Conservation (phyloP, 192 early-diverging fungal genomes). For the Linderina pennispora region DNA sequence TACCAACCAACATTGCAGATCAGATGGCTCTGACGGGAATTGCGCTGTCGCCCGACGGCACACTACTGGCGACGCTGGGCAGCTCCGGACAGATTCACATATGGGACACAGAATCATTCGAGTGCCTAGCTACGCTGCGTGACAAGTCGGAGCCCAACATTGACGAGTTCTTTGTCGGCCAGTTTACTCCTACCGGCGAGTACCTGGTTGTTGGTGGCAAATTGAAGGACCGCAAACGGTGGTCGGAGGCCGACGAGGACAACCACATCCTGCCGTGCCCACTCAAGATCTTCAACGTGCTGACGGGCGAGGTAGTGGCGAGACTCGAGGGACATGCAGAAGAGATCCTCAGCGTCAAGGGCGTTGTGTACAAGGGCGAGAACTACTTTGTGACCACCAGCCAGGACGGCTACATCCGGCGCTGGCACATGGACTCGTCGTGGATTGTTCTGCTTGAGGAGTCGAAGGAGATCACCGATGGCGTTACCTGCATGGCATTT, state of each 20-base stretch:
- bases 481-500: conserved; percentile 93
- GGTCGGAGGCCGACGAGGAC: conserved; percentile 87
- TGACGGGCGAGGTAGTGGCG: conserved; percentile 73
- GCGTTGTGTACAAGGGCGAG: conserved; percentile 66
- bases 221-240: conserved; percentile 79
- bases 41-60: conserved; percentile 75
- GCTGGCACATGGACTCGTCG: conserved; percentile 78
- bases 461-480: conserved; percentile 67
- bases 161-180: conserved; percentile 87
- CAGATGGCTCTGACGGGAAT: conserved; percentile 80
- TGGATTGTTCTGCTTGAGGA: conserved; percentile 70
- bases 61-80: conserved; percentile 82
- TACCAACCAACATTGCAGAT: conserved; percentile 66
- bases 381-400: conserved; percentile 85
- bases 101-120: conserved; percentile 78
- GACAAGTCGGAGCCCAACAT: conserved; percentile 73
- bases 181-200: conserved; percentile 63
- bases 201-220: conserved; percentile 80
- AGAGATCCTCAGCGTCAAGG: conserved; percentile 81
- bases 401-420: conserved; percentile 91
- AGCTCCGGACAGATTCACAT: conserved; percentile 67
- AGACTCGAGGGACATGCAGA: conserved; percentile 79
- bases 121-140: conserved; percentile 61
- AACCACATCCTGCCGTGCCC: conserved; percentile 93
- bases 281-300: conserved; percentile 84